Evolutionary conservation across 805 yeast genomes (phyloP), one percentile per base, ranked within the genome.

Genomic region (Yarrowia hollandica): DNA sequence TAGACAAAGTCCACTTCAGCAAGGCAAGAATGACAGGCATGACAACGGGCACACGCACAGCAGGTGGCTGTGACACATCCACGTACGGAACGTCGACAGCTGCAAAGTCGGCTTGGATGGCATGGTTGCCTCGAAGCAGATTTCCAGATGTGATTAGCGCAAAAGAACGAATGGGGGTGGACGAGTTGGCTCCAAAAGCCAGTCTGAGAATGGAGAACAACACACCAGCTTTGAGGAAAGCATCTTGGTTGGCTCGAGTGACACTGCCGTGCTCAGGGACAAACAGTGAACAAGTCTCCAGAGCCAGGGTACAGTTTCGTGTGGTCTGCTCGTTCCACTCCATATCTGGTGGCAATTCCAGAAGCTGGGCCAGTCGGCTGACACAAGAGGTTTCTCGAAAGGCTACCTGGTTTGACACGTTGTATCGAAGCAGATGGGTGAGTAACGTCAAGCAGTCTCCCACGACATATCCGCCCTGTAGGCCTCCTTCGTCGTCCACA

Each of bases 61-160:
- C 64, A 2, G 68, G 64, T 0, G 84, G 83, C 57, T 82, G 66
- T 5, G 85, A 76, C 10, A 96, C 90, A 67, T 90, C 97, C 59
- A 91, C 77, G 68, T 85, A 89, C 0, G 99, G 99, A 7, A 94
- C 97, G 70, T 94, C 98, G 12, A 92, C 84, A 59, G 83, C 83
- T 1, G 90, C 78, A 65, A 92, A 86, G 60, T 82, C 82, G 12
- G 74, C 73, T 70, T 94, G 99, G 30, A 87, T 79, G 1, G 76
- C 80, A 2, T 77, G 71, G 68, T 90, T 90, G 26, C 82, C 79
- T 48, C 84, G 73, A 4, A 94, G 85, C 28, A 91, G 74, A 63
- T 86, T 92, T 1, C 95, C 90, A 1, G 89, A 82, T 0, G 96
- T 83, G 4, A 84, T 73, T 28, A 94, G 75, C 0, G 96, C 87